Evolutionary conservation across 106 monocot genomes (phyloP), one percentile per base, ranked within the genome.

Genomic region (Dendrobium chrysotoxum): DNA sequence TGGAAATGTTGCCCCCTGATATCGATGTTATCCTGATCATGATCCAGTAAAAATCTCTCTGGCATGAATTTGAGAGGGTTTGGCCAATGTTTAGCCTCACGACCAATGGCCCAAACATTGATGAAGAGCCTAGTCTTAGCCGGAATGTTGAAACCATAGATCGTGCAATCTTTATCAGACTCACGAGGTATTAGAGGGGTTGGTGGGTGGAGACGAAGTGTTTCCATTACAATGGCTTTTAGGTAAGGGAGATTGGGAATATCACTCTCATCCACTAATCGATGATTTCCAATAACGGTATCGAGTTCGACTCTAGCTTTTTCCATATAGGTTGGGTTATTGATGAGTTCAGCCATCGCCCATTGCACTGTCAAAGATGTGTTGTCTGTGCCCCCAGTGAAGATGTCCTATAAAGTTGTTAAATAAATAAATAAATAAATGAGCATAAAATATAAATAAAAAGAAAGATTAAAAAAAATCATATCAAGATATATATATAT

Each of bases 301-400:
- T 80, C 76, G 18, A 85, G 77, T 71, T 85, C 85, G 4, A 70
- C 77, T 55, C 21, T 41, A 0, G 81, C 85, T 11, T 71, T 85
- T 10, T 55, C 70, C 18, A 85, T 77, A 6, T 68, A 28, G 39
- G 0, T 26, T 4, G 85, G 81, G 44, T 85, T 64, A 55, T 81
- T 85, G 53, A 85, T 77, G 25, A 85, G 77, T 66, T 85, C 85
- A 10, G 85, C 85, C 55, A 85, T 26, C 40, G 81, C 81, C 85
- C 85, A 85, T 42, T 85, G 77, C 9, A 81, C 53, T 13, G 81
- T 81, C 13, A 81, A 16, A 25, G 80, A 77, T 12, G 85, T 71
- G 12, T 76, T 81, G 26, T 85, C 85, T 0, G 85, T 41, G 21
- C 85, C 85, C 5, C 77, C 81, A 5, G 53, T 72, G 18, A 90